Base-by-base conservation (phyloP, 768 basidiomycete species). In the Tephrocybe sp. region DNA sequence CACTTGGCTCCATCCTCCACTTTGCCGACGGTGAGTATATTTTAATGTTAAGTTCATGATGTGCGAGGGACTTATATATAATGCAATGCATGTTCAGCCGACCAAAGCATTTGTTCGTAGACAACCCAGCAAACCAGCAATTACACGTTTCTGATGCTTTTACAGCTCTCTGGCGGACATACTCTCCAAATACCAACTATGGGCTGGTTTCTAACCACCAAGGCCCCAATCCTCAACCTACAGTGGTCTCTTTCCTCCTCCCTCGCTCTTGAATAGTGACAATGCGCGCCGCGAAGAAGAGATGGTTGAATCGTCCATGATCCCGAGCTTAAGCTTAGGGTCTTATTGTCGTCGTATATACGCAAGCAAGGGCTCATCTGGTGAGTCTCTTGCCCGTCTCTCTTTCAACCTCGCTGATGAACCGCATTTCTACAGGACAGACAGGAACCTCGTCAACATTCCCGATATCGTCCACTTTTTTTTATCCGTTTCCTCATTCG, bases 121-220 rank as follows among this genome's bases (percentile, higher is more conserved):
- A n/a, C 16, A 11, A 37, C 25, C 21, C 7, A 24, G 34, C 22
- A 21, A 31, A 18, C n/a, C 2, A 27, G 34, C 36, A 15, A 46
- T 38, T 19, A 47, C 47, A 50, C 50, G 47, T 45, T 38, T 37
- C 44, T 19, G 42, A 18, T 7, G 25, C 40, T 41, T 38, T 12
- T 5, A 43, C 49, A 93, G 90, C 93, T 0, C 66, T 95, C 41
- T 97, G 94, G 94, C 75, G 86, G 56, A 94, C 93, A 1, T 97
- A 94, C 50, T 71, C 91, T 13, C 92, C 94, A 6, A 94, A 95
- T 59, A 88, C 81, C 19, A 97, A 98, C 76, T 97, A 94, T 58
- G 94, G 83, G 19, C 80, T 92, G 2, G 73, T 98, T 21, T 80
- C 85, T 10, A 86, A 78, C 59, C 43, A 85, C 91, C 64, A 97